These are phyloP conservation scores for Colletotrichum shisoi DNA, from an alignment of 2,329 filamentous ascomycete species.

Conservation along the genomic window DNA sequence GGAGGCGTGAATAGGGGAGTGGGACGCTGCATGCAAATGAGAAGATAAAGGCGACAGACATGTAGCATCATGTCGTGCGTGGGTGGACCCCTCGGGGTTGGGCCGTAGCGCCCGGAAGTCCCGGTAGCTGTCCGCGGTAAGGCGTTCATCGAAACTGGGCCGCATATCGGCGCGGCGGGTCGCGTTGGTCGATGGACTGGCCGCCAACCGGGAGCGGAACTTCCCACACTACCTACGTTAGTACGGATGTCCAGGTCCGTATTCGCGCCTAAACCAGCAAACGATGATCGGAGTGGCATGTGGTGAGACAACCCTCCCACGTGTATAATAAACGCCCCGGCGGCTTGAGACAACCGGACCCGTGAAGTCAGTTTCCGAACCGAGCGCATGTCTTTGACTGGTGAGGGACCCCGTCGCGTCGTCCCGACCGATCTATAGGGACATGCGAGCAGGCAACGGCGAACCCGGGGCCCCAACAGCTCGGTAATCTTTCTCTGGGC, in stretches of 20 bases:
- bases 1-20: not conserved
- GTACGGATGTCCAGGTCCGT: too few relatives aligned
- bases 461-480: not conserved
- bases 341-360: not conserved
- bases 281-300: slow-evolving; percentile 10
- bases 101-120: slow-evolving; percentile 23
- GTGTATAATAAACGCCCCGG: not conserved
- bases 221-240: not conserved
- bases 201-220: not conserved
- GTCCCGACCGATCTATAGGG: not conserved
- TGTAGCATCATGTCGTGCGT: slow-evolving; percentile 7
- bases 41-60: slow-evolving; percentile 8
- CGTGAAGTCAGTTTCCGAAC: not conserved
- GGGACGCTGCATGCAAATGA: slow-evolving; percentile 23
- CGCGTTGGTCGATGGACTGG: not conserved
- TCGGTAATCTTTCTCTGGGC: not conserved
- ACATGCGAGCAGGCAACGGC: not conserved
- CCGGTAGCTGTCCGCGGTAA: slow-evolving; percentile 23
- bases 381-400: slow-evolving; percentile 19
- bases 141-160: slow-evolving; percentile 31
- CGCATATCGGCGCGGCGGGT: slow-evolving; percentile 18
- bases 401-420: slow-evolving; percentile 12
- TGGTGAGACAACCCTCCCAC: slow-evolving; percentile 9
- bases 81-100: not conserved
- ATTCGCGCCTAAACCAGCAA: not conserved